These are phyloP conservation scores for Catunica adiposa DNA, from an alignment of 2,329 filamentous ascomycete species.

Conservation along the genomic window DNA sequence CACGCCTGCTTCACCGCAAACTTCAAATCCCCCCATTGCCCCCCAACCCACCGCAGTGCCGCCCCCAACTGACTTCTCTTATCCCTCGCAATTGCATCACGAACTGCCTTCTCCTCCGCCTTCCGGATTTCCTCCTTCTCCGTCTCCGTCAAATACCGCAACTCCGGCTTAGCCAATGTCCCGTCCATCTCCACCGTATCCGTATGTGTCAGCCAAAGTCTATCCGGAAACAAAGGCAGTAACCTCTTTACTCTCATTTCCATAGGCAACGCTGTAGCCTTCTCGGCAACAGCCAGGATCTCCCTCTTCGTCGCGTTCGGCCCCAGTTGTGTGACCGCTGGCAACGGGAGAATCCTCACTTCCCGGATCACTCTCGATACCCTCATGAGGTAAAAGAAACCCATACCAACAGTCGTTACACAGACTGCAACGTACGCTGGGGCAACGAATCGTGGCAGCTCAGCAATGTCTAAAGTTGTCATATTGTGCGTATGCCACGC, in stretches of 20 bases:
- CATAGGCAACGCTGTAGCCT: constrained; percentile 26
- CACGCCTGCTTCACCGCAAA: constrained; percentile 32
- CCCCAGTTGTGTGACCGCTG: constrained; percentile 13
- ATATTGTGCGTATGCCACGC: constrained; percentile 34
- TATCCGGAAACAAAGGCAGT: constrained; percentile 31
- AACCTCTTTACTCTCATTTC: constrained; percentile 36
- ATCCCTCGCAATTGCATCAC: constrained; percentile 32
- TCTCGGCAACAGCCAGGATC: constrained; percentile 15
- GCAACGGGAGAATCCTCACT: constrained; percentile 37
- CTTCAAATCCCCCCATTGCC: constrained; percentile 22
- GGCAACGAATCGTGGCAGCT: constrained; percentile 39
- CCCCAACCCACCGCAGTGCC: constrained; percentile 35
- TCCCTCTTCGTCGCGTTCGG: constrained; percentile 10
- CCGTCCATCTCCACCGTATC: constrained; percentile 23
- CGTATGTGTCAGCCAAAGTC: constrained; percentile 24
- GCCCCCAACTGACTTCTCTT: constrained; percentile 39
- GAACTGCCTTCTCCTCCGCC: constrained; percentile 24
- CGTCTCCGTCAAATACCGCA: constrained; percentile 24
- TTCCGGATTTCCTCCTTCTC: constrained; percentile 20
- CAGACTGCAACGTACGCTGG: constrained; percentile 41
- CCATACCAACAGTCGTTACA: constrained; percentile 42
- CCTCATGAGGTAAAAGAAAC: constrained; percentile 41
- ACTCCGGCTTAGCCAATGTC: constrained; percentile 24
- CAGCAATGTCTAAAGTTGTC: constrained; percentile 29
- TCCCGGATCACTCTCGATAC: constrained; percentile 39